phyloP scores from a whole-genome alignment of 495 filamentous ascomycete species.

The Aspergillus taichungensis region DNA sequence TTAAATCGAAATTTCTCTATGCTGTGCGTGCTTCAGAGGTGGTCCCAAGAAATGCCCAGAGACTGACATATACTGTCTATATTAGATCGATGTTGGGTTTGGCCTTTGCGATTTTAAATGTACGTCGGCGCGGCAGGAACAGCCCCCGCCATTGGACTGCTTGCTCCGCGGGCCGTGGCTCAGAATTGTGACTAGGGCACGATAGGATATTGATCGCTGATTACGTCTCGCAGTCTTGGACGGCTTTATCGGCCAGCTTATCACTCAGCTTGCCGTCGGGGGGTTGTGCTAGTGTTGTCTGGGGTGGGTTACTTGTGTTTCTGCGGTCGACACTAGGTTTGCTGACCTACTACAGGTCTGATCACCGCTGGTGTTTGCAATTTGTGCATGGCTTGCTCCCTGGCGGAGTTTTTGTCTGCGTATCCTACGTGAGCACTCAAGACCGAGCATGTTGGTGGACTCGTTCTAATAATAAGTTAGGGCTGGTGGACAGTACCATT shows the following conservation, averaged over 20 bases:
- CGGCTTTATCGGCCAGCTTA: constrained; percentile 42
- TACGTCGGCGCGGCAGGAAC: constrained; percentile 14
- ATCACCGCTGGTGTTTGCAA: constrained; percentile 64
- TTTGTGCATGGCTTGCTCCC: constrained; percentile 58
- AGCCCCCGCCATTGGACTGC: not conserved
- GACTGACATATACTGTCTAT: constrained; percentile 2
- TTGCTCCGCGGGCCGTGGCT: too few relatives aligned
- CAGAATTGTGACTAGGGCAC: not conserved
- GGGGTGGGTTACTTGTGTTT: constrained; percentile 26
- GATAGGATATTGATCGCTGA: constrained; percentile 2
- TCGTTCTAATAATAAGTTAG: constrained; percentile 16
- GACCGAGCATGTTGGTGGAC: not conserved
- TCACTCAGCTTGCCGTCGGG: constrained; percentile 41
- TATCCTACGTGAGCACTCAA: constrained; percentile 51
- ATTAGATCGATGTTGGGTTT: constrained; percentile 43
- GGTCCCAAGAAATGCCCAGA: not conserved
- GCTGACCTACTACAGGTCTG: constrained; percentile 36
- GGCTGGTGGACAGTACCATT: constrained; percentile 63
- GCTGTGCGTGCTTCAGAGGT: constrained; percentile 20
- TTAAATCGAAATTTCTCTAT: constrained; percentile 49
- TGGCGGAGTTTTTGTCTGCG: constrained; percentile 66
- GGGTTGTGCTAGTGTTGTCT: constrained; percentile 39
- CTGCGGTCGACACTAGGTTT: not conserved
- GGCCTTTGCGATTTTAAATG: constrained; percentile 46
- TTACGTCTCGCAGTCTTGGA: constrained; percentile 35